phyloP scores from a whole-genome alignment of 169 alveolate species.

The Eimeria praecox region DNA sequence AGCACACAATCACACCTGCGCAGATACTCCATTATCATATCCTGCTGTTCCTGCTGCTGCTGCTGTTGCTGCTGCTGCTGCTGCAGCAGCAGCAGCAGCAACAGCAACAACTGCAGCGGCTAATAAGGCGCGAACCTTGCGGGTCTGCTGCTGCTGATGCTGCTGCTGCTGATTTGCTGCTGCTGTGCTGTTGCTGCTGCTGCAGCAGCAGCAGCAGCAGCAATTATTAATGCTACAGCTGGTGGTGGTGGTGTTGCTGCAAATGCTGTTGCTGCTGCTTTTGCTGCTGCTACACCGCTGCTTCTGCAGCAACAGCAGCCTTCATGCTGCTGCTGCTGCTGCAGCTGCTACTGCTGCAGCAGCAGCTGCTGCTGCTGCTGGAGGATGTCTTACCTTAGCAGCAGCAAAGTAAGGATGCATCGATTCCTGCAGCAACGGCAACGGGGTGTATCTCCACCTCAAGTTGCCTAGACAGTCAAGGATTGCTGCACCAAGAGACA shows the following conservation, averaged over 20 bases:
- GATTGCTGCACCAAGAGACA: conserved; percentile 63
- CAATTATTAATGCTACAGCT: not conserved
- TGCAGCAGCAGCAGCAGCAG: not conserved
- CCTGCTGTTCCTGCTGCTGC: conserved; percentile 8
- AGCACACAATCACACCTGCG: not conserved
- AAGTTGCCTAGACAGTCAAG: conserved; percentile 75
- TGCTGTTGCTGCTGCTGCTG: conserved; percentile 4
- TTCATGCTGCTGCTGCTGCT: not conserved
- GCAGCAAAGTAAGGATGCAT: conserved; percentile 61
- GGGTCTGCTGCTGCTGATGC: not conserved
- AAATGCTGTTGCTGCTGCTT: not conserved
- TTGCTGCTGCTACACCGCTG: not conserved
- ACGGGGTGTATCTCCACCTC: conserved; percentile 81
- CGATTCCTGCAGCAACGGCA: conserved; percentile 62
- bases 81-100: too few relatives aligned
- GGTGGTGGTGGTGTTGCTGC: not conserved
- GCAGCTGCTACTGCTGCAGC: not conserved
- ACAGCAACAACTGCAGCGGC: too few relatives aligned
- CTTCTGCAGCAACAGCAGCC: not conserved
- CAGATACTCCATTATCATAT: not conserved
- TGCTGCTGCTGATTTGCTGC: not conserved
- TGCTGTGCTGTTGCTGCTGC: conserved; percentile 5
- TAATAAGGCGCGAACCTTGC: too few relatives aligned
- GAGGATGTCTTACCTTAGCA: not conserved
- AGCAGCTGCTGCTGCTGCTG: not conserved